Evolutionary conservation across 164 flowering plant species (phyloP), one percentile per base, ranked within the genome.

Genomic region (Liriodendron chinense): DNA sequence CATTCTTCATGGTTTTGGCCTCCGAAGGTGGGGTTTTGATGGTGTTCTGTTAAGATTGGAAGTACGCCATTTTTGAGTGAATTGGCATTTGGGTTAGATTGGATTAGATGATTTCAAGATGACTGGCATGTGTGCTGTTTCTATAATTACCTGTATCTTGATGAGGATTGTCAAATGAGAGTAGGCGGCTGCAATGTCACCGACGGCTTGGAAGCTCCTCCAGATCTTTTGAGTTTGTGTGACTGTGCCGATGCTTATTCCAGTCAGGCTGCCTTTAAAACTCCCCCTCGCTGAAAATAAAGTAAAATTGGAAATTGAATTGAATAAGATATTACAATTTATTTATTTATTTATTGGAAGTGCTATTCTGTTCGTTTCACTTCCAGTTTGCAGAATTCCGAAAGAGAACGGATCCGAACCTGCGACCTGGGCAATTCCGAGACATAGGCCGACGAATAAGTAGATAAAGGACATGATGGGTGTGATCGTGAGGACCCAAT

Each of bases 191-290:
- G 97, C 95, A 0, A 92, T 92, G 76, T 87, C 85, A 16, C 94
- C 97, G 21, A 92, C 85, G 1, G 97, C 90, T 78, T 90, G 93
- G 75, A 92, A 88, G 81, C 86, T 87, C 68, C 91, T 86, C 97
- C 93, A 92, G 14, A 87, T 78, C 79, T 92, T 92, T 47, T 91
- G 86, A 8, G 87, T 78, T 59, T 81, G 69, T 20, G 86, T 84
- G 26, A 91, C 90, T 0, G 82, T 48, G 3, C 93, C 97, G n/a
- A 87, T 72, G 80, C 86, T 88, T 59, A 89, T 79, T 22, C 97
- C 97, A 18, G 90, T 89, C 1, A 91, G 72, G 71, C 92, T 91
- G 48, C 94, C 96, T 67, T 22, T 79, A 70, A 89, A 12, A 21
- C 64, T 75, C 26, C 90, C 87, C n/a, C 26, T 85, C 78, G 77